Evolutionary conservation across 2,329 filamentous ascomycete genomes (phyloP).

Genomic region (Iodosphaeria phyllophila): DNA sequence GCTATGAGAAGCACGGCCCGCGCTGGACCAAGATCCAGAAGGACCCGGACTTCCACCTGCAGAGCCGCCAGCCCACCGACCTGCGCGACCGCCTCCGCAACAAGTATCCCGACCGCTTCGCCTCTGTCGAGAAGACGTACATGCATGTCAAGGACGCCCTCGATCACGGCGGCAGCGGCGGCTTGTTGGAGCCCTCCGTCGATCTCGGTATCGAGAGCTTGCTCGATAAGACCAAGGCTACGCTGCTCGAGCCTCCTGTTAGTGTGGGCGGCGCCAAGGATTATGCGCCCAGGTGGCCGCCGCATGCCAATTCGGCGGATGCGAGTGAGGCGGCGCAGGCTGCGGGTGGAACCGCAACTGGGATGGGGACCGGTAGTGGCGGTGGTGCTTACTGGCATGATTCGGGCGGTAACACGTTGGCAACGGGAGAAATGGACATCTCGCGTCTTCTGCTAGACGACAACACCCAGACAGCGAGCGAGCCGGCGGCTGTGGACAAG

Average conservation of each 20-base stretch:
- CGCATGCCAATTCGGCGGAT: constrained; percentile 13
- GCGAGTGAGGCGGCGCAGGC: constrained; percentile 16
- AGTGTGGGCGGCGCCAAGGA: constrained; percentile 24
- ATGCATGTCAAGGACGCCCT: constrained; percentile 25
- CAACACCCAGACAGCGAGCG: constrained; percentile 12
- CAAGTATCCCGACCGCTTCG: constrained; percentile 40
- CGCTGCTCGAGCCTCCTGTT: constrained; percentile 19
- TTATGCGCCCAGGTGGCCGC: constrained; percentile 25
- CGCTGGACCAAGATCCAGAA: constrained; percentile 49
- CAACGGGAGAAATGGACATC: constrained; percentile 44
- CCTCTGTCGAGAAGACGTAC: constrained; percentile 33
- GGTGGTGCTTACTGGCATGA: constrained; percentile 16
- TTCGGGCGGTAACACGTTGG: constrained; percentile 20
- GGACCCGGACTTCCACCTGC: constrained; percentile 37
- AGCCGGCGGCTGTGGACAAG: constrained; percentile 9
- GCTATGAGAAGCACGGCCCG: constrained; percentile 39
- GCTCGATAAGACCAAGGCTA: constrained; percentile 18
- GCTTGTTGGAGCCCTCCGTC: constrained; percentile 30
- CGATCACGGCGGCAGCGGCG: constrained; percentile 19
- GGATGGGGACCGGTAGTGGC: constrained; percentile 25
- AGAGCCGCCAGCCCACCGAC: constrained; percentile 41
- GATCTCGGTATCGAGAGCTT: constrained; percentile 29
- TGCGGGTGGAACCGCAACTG: constrained; percentile 15
- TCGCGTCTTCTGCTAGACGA: constrained; percentile 40
- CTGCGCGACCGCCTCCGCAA: constrained; percentile 44